phyloP scores from a whole-genome alignment of 257 asterid genomes.

The Solanum lignicaule region DNA sequence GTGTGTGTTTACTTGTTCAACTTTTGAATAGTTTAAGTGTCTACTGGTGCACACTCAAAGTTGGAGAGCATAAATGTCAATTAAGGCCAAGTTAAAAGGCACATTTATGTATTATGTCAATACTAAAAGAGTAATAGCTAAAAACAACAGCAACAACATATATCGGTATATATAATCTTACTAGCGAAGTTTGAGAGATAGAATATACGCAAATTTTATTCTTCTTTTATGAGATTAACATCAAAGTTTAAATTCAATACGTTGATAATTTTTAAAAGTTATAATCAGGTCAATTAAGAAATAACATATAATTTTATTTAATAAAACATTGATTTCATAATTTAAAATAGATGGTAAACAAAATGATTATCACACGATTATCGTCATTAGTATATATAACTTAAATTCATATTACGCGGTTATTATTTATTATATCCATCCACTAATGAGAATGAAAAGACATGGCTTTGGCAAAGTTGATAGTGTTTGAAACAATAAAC shows the following conservation, averaged over 20 bases:
- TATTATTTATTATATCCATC: not conserved
- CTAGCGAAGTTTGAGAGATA: no score
- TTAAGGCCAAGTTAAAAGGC: no score
- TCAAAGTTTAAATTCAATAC: not conserved
- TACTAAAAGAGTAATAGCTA: no score
- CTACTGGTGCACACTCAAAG: rapidly evolving
- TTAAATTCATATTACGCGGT: not conserved
- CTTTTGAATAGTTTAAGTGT: no score
- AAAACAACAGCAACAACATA: no score
- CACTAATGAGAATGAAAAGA: conserved; percentile 1
- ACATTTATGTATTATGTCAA: no score
- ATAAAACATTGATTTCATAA: not conserved
- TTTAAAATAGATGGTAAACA: not conserved
- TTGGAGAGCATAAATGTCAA: no score
- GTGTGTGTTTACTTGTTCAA: no score
- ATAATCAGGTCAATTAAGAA: not conserved
- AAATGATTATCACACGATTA: not conserved
- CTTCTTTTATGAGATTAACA: no score
- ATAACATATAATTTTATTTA: not conserved
- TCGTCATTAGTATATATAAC: not conserved
- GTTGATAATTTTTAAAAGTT: no score
- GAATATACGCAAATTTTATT: no score
- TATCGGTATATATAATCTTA: no score
- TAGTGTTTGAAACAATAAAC: not conserved
- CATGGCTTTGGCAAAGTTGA: not conserved